Percentiles rank a stretch among this genome's conserved stretches.
phyloP scores from a whole-genome alignment of 2,329 filamentous ascomycete genomes.

The Clarireedia paspali region DNA sequence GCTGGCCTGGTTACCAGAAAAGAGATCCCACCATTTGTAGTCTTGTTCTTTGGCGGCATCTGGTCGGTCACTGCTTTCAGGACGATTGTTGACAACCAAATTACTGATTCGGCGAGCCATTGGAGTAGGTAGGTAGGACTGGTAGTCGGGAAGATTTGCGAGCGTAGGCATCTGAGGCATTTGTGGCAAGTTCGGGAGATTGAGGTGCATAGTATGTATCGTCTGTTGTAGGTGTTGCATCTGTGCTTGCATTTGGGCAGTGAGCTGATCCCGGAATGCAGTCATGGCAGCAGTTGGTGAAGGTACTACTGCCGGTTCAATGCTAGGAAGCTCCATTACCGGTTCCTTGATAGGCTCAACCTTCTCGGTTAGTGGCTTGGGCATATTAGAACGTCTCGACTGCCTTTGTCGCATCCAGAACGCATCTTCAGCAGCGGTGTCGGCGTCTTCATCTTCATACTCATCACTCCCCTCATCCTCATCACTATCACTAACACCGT shows the following conservation, averaged over 20 bases:
- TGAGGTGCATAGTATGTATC: constrained; percentile 43
- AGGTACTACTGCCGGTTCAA: constrained; percentile 26
- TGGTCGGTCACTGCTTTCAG: constrained; percentile 14
- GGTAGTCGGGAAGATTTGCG: constrained; percentile 62
- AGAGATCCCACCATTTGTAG: constrained; percentile 60
- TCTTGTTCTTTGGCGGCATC: constrained; percentile 38
- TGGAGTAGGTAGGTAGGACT: constrained; percentile 53
- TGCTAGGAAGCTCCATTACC: constrained; percentile 20
- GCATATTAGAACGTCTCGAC: constrained; percentile 27
- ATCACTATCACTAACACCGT: constrained; percentile 36
- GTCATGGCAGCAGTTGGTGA: constrained; percentile 57
- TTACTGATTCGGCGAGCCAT: constrained; percentile 67
- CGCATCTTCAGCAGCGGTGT: constrained; percentile 23
- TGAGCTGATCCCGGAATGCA: constrained; percentile 60
- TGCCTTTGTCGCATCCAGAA: constrained; percentile 27
- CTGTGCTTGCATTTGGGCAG: constrained; percentile 35
- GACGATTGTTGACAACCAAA: constrained; percentile 49
- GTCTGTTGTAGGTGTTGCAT: constrained; percentile 70
- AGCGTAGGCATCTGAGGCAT: constrained; percentile 42
- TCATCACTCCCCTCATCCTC: constrained; percentile 37
- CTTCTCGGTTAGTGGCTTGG: constrained; percentile 14
- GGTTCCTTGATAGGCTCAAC: constrained; percentile 17
- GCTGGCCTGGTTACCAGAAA: constrained; percentile 44
- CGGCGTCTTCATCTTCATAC: constrained; percentile 29
- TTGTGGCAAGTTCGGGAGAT: constrained; percentile 56